A percentile compares a stretch with the other conserved stretches of the same genome.
Evolutionary conservation across 108 stramenopile species (phyloP).

Genomic region (Nannochloropsis gaditana): DNA sequence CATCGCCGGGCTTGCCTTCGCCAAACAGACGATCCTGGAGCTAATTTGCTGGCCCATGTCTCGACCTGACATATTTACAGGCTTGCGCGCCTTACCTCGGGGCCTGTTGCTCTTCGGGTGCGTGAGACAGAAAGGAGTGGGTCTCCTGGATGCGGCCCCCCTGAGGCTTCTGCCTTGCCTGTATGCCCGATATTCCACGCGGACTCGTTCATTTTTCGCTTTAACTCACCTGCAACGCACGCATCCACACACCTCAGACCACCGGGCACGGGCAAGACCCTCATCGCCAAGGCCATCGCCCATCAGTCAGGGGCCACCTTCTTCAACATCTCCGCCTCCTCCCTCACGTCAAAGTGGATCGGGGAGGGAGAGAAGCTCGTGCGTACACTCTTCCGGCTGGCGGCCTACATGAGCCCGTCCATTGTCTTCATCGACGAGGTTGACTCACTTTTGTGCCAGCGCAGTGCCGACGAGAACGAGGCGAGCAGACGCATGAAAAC

Average conservation of each 20-base stretch:
- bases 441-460: slow-evolving; percentile 67
- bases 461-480: slow-evolving; percentile 71
- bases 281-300: slow-evolving; percentile 98
- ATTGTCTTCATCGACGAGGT: slow-evolving; percentile 95
- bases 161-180: neutral
- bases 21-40: slow-evolving; percentile 53
- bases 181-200: neutral
- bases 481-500: slow-evolving; percentile 84
- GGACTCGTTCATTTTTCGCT: slow-evolving; percentile 50
- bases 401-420: slow-evolving; percentile 75
- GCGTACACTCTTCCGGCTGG: slow-evolving; percentile 89
- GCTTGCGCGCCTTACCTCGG: slow-evolving; percentile 51
- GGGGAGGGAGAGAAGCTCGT: slow-evolving; percentile 98
- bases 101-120: slow-evolving; percentile 24
- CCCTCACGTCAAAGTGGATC: slow-evolving; percentile 98
- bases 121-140: neutral
- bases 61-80: slow-evolving; percentile 50
- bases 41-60: slow-evolving; percentile 54
- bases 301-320: slow-evolving; percentile 92
- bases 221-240: too few relatives aligned
- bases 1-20: slow-evolving; percentile 55
- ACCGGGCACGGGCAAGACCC: slow-evolving; percentile 87
- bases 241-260: slow-evolving; percentile 47
- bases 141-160: neutral
- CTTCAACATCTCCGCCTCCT: slow-evolving; percentile 94